phyloP scores from a whole-genome alignment of 2,329 filamentous ascomycete species.

The Aschersonia sp. region DNA sequence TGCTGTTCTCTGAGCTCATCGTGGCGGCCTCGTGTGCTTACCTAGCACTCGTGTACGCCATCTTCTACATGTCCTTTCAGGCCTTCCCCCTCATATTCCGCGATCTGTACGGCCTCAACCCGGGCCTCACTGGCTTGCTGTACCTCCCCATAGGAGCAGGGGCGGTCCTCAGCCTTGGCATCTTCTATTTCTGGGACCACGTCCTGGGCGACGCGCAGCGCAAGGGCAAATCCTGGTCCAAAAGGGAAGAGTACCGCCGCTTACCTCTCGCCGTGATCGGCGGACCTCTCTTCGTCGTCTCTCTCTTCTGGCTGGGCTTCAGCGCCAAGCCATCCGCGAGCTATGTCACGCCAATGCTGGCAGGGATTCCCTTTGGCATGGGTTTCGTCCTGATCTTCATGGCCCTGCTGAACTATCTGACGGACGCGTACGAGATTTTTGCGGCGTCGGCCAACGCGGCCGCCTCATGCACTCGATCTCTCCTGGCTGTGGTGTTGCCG shows the following conservation, averaged over 20 bases:
- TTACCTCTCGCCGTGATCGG: constrained; percentile 61
- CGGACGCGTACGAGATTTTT: constrained; percentile 52
- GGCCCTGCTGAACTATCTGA: constrained; percentile 50
- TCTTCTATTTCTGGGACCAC: constrained; percentile 55
- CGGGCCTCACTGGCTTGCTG: constrained; percentile 49
- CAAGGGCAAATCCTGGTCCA: constrained; percentile 39
- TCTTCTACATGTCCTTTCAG: constrained; percentile 61
- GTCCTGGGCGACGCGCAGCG: constrained; percentile 38
- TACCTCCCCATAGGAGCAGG: constrained; percentile 58
- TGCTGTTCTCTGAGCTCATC: constrained; percentile 60
- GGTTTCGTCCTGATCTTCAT: constrained; percentile 51
- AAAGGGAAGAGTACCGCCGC: constrained; percentile 50
- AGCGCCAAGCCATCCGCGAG: constrained; percentile 30
- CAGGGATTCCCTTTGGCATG: constrained; percentile 46
- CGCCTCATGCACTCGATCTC: constrained; percentile 83
- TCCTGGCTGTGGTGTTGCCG: constrained; percentile 66
- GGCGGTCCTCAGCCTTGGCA: constrained; percentile 37
- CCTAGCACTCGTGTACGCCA: constrained; percentile 54
- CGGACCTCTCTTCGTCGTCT: constrained; percentile 46
- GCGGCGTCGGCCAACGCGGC: constrained; percentile 66
- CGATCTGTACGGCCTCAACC: constrained; percentile 44
- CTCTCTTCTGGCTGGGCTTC: constrained; percentile 52
- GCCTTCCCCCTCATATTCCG: constrained; percentile 60
- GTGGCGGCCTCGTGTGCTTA: constrained; percentile 58
- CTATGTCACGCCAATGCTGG: constrained; percentile 42